phyloP scores from a whole-genome alignment of 2,329 filamentous ascomycete genomes.

The Chaetomium globosum region DNA sequence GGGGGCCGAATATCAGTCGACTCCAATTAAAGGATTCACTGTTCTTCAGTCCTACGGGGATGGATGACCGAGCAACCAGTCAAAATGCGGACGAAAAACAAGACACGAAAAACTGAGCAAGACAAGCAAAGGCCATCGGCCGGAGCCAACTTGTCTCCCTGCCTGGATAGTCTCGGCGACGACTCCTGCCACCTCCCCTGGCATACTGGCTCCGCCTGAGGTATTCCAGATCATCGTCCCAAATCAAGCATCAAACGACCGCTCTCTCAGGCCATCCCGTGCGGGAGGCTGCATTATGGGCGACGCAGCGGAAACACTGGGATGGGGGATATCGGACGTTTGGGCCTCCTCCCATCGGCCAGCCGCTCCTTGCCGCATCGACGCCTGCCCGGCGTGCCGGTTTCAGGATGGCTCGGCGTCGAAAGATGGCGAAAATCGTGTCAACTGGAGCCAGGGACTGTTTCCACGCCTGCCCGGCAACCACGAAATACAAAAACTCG shows the following conservation, averaged over 20 bases:
- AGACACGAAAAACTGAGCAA: conserved; percentile 5
- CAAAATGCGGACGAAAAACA: neutral
- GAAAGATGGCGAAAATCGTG: neutral
- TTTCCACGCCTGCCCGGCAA: conserved; percentile 15
- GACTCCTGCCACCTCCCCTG: conserved; percentile 7
- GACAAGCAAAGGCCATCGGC: conserved; percentile 9
- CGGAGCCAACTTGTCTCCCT: too few species aligned
- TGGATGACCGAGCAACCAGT: neutral
- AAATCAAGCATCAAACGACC: conserved; percentile 19
- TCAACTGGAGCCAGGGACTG: neutral
- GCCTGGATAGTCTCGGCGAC: conserved; percentile 1
- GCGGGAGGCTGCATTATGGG: conserved; percentile 14
- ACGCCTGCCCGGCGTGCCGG: conserved; percentile 7
- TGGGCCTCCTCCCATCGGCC: conserved; percentile 1
- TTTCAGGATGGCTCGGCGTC: conserved; percentile 23
- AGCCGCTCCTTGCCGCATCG: neutral
- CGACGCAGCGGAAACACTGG: conserved; percentile 9
- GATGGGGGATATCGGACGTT: conserved; percentile 1
- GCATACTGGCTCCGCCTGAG: conserved; percentile 4
- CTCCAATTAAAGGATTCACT: neutral
- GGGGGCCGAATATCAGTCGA: neutral
- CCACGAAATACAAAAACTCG: conserved; percentile 3
- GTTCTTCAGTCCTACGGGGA: neutral
- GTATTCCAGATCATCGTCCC: conserved; percentile 7
- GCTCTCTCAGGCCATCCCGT: conserved; percentile 7